Evolutionary conservation across 768 basidiomycete genomes (phyloP).

Genomic region (Gymnopilus junonius): DNA sequence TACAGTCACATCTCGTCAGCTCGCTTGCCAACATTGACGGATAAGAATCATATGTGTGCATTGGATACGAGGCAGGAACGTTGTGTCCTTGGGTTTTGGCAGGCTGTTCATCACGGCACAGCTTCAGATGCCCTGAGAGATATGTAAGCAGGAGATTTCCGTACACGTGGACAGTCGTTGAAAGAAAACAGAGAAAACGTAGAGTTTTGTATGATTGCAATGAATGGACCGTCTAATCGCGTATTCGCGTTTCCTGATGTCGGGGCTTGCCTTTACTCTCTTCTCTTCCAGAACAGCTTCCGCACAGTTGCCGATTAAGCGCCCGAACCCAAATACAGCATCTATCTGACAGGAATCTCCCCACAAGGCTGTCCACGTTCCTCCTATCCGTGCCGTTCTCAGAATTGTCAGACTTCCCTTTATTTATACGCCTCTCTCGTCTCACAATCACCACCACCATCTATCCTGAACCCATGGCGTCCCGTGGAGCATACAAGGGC

Average conservation of each 20-base stretch:
- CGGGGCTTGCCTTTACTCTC: background rate
- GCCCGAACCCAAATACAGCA: constrained; percentile 1
- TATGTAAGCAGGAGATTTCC: background rate
- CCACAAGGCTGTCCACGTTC: constrained; percentile 6
- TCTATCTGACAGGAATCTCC: constrained; percentile 1
- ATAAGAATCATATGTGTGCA: background rate
- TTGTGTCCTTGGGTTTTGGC: background rate
- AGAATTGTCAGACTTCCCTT: background rate
- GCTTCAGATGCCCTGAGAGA: background rate
- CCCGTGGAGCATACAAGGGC: constrained; percentile 31
- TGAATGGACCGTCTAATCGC: background rate
- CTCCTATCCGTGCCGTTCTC: background rate
- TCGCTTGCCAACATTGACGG: background rate
- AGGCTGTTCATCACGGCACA: background rate
- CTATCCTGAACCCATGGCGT: constrained; percentile 8
- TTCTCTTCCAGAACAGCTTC: background rate
- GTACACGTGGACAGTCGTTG: background rate
- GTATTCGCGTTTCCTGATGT: background rate
- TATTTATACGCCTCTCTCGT: background rate
- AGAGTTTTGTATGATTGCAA: background rate
- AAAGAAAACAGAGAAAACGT: background rate
- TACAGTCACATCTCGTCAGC: background rate
- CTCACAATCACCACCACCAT: constrained; percentile 1
- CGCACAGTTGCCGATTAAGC: background rate
- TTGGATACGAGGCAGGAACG: background rate